Conservation (phyloP, 345 rosid species). For the Mallotus nudiflorus region DNA sequence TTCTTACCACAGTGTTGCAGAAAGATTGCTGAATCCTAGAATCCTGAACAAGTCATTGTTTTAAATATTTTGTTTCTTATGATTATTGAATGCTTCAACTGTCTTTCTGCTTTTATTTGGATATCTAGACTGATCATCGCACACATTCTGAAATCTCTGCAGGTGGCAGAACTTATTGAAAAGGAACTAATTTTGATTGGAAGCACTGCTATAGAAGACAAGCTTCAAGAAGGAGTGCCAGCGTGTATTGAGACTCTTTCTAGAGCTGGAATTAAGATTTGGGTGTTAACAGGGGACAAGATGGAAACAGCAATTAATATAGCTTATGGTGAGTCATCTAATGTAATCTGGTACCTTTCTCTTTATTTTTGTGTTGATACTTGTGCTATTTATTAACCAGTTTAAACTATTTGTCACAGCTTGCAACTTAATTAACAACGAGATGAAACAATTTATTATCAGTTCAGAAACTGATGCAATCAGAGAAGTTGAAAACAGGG, state of each 20-base stretch:
- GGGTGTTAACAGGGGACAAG: conserved; percentile 99
- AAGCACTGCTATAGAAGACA: conserved; percentile 97
- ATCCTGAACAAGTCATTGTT: not conserved
- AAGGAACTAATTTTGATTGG: conserved; percentile 92
- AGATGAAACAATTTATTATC: conserved; percentile 90
- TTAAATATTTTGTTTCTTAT: not conserved
- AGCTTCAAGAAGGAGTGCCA: conserved; percentile 99
- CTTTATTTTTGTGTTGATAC: not conserved
- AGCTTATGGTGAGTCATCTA: conserved; percentile 71
- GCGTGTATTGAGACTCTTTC: conserved; percentile 93
- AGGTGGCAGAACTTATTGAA: conserved; percentile 95
- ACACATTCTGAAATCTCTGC: conserved; percentile 29
- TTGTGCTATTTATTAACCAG: conserved; percentile 17
- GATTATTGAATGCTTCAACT: not conserved
- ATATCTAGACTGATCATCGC: conserved; percentile 16
- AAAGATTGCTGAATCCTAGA: not conserved
- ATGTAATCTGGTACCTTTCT: not conserved
- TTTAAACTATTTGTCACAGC: conserved; percentile 51
- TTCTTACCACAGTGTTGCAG: conserved; percentile 5
- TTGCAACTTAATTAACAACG: conserved; percentile 95
- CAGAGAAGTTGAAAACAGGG: conserved; percentile 88
- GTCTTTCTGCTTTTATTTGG: not conserved
- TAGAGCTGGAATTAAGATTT: conserved; percentile 98
- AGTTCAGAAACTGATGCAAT: conserved; percentile 93
- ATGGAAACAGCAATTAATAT: conserved; percentile 99